phyloP scores from a whole-genome alignment of 257 asterid species.

The Anisodus tanguticus region DNA sequence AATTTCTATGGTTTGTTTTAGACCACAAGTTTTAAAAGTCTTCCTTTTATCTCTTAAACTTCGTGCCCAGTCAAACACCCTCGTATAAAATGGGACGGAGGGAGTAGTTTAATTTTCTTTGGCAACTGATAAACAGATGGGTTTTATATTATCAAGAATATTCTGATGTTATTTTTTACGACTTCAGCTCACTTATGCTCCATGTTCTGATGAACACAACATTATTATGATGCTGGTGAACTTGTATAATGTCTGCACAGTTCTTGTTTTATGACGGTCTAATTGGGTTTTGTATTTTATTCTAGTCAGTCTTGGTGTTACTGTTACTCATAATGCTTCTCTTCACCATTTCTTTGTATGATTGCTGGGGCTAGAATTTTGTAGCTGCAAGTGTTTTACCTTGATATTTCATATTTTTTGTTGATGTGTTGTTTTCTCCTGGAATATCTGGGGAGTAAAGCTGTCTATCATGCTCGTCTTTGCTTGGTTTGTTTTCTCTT shows the following conservation, averaged over 20 bases:
- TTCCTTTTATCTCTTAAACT: too few species aligned
- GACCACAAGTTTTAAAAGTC: too few species aligned
- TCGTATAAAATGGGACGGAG: too few species aligned
- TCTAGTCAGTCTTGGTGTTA: conserved; percentile 11
- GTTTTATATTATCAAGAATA: not conserved
- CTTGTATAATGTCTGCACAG: not conserved
- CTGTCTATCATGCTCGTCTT: conserved; percentile 1
- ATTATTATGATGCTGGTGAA: not conserved
- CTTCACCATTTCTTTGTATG: conserved; percentile 29
- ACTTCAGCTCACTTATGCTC: not conserved
- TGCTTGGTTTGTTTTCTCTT: conserved; percentile 26
- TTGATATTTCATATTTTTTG: not conserved
- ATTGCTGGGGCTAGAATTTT: not conserved
- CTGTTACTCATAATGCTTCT: not conserved
- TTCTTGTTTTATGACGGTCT: not conserved
- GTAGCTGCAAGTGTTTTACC: not conserved
- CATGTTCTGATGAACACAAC: not conserved
- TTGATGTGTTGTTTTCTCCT: not conserved
- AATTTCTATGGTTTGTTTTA: too few species aligned
- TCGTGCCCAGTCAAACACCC: too few species aligned
- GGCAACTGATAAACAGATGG: not conserved
- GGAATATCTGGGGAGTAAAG: not conserved
- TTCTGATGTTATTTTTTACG: not conserved
- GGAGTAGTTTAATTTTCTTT: not conserved
- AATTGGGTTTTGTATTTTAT: not conserved